Conservation (phyloP, 1,284 basidiomycete species). For the Ganoderma lucidum region DNA sequence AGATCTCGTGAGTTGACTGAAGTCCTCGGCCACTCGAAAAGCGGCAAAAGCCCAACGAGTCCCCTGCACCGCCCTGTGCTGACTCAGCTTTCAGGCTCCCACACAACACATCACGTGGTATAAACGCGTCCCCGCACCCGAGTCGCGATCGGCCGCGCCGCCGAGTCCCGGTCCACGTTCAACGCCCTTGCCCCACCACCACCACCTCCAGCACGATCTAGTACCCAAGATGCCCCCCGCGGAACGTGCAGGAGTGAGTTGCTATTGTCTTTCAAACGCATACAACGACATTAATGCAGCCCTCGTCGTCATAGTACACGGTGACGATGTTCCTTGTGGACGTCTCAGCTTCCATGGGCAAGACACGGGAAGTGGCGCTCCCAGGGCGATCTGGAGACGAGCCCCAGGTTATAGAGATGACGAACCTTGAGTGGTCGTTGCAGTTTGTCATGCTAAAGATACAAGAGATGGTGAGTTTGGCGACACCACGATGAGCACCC, state of each 20-base stretch:
- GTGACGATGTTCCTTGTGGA: conserved; percentile 90
- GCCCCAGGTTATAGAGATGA: conserved; percentile 61
- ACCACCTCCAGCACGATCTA: conserved; percentile 10
- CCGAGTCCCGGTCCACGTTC: not conserved
- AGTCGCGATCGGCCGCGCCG: conserved; percentile 17
- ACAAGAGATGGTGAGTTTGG: conserved; percentile 78
- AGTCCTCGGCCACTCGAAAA: conserved; percentile 17
- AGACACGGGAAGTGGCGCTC: conserved; percentile 62
- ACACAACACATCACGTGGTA: conserved; percentile 27
- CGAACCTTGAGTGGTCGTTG: conserved; percentile 83
- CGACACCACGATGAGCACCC: not conserved
- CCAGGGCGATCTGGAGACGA: conserved; percentile 62
- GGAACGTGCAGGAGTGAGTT: conserved; percentile 75
- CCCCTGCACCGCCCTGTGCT: conserved; percentile 23
- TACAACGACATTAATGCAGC: not conserved
- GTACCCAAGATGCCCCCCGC: conserved; percentile 62
- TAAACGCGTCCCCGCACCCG: conserved; percentile 29
- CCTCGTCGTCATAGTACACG: conserved; percentile 61
- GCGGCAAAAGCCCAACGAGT: conserved; percentile 5
- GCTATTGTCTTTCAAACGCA: not conserved
- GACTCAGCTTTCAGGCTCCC: conserved; percentile 31
- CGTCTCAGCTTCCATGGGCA: conserved; percentile 87
- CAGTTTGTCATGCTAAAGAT: conserved; percentile 90
- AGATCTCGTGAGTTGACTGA: conserved; percentile 38
- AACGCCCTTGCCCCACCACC: conserved; percentile 17